A percentile compares a stretch with the other conserved stretches of the same genome.
Conservation (phyloP, 2,329 filamentous ascomycete species). For the Aspergillus spinulosporus region DNA sequence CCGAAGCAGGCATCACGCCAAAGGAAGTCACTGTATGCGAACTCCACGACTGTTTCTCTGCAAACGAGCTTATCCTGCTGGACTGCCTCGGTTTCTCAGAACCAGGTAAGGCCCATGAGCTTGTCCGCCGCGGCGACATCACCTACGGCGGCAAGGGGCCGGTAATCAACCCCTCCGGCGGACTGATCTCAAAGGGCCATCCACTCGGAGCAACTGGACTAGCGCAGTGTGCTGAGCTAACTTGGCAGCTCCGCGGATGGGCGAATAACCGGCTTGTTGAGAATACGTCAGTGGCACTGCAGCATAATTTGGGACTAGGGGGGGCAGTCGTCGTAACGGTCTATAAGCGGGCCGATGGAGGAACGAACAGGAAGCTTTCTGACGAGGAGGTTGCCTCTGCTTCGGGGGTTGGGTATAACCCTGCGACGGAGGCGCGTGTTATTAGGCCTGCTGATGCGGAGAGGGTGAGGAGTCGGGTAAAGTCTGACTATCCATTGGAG, state of each 20-base stretch:
- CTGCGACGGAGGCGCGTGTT: constrained; percentile 82
- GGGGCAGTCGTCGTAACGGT: constrained; percentile 89
- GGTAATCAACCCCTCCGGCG: constrained; percentile 89
- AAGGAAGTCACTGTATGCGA: constrained; percentile 80
- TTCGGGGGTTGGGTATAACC: constrained; percentile 82
- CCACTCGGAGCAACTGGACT: constrained; percentile 90
- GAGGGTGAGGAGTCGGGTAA: constrained; percentile 68
- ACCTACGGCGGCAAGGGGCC: constrained; percentile 76
- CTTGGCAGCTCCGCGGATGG: constrained; percentile 95
- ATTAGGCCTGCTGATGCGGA: constrained; percentile 77
- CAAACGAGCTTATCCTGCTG: constrained; percentile 89
- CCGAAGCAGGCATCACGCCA: constrained; percentile 65
- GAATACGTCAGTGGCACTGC: constrained; percentile 71
- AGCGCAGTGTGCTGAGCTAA: constrained; percentile 90
- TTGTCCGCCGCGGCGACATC: constrained; percentile 83
- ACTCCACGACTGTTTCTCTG: constrained; percentile 96
- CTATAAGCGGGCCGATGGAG: constrained; percentile 79
- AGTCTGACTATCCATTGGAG: constrained; percentile 71
- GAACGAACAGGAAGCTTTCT: constrained; percentile 59
- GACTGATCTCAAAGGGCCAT: constrained; percentile 94
- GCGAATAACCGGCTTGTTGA: constrained; percentile 82
- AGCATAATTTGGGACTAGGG: constrained; percentile 91
- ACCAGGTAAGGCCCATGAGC: constrained; percentile 86
- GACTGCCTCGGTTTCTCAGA: constrained; percentile 80
- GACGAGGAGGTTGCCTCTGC: constrained; percentile 64